Evolutionary conservation across 2,329 filamentous ascomycete genomes (phyloP), one percentile per base, ranked within the genome.

Genomic region (Hypomyces rosellus): DNA sequence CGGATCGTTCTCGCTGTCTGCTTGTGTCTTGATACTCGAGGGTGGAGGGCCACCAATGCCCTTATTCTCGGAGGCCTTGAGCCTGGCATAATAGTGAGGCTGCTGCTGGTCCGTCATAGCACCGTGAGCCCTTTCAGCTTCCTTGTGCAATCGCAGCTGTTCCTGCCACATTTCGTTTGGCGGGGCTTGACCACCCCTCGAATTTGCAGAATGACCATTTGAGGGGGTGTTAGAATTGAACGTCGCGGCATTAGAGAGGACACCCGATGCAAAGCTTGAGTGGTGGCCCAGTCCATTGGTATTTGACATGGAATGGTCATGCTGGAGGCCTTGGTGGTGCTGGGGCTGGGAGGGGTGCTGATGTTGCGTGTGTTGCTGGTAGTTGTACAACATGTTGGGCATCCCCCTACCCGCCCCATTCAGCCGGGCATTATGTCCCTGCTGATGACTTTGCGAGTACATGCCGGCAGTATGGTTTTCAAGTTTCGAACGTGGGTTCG

Each of bases 101-200:
- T 82, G 77, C 58, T 81, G 77, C 57, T 82, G 78, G 43, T 84
- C 81, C 6, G 74, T 78, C 81, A 84, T 93, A 76, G 77, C 88
- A 73, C 65, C 80, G 77, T 78, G 86, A 69, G 75, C 83, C 72
- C 74, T 83, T 74, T 80, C 88, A 61, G 88, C 82, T 55, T 89
- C 86, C 57, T 91, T 88, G 55, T 85, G 86, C 61, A 91, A 73
- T 55, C 87, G 84, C 57, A 96, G 70, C 70, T 99, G 93, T 64
- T 93, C 86, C 56, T 86, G 84, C 91, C 91, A 97, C 68, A 95
- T 87, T 59, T 85, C 82, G 55, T 71, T 82, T 49, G 73, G 75
- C 49, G 78, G 78, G 22, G 69, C 68, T 55, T 80, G 79, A 3
- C 71, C 73, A 33, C 69, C 72, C 45, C 80, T 70, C 15, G 74